Evolutionary conservation across 352 stramenopile species (phyloP).

Genomic region (Phytophthora rubi): DNA sequence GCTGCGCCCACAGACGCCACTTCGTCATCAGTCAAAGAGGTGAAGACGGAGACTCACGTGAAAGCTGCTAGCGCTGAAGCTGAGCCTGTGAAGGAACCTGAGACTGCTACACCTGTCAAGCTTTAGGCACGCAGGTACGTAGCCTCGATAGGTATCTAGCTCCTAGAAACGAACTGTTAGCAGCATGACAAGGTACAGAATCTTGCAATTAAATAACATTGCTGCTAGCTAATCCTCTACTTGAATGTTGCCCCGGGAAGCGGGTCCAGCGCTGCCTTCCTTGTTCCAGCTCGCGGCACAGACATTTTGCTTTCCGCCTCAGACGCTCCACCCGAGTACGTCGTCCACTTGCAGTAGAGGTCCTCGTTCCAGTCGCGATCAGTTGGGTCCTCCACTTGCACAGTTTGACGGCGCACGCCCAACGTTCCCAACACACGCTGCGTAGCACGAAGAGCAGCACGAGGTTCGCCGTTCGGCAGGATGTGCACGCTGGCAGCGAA

Average conservation of each 20-base stretch:
- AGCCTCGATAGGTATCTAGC: slow-evolving; percentile 18
- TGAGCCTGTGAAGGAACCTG: slow-evolving; percentile 19
- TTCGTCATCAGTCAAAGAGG: slow-evolving; percentile 7
- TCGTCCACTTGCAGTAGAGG: slow-evolving; percentile 63
- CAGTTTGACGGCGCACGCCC: slow-evolving; percentile 66
- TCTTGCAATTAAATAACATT: slow-evolving; percentile 36
- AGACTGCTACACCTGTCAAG: slow-evolving; percentile 17
- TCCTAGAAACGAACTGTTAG: slow-evolving; percentile 16
- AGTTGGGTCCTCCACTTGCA: slow-evolving; percentile 69
- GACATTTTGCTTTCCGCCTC: slow-evolving; percentile 75
- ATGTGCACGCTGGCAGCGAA: slow-evolving; percentile 94
- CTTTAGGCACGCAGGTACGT: slow-evolving; percentile 16
- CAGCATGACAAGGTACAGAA: slow-evolving; percentile 27
- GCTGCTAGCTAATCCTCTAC: slow-evolving; percentile 28
- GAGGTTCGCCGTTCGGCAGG: slow-evolving; percentile 61
- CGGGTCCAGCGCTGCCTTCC: slow-evolving; percentile 39
- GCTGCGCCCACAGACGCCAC: slow-evolving; percentile 8
- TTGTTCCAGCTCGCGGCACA: slow-evolving; percentile 65
- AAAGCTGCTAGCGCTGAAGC: slow-evolving; percentile 12
- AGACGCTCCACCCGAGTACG: slow-evolving; percentile 40
- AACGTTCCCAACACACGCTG: slow-evolving; percentile 60
- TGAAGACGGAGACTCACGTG: slow-evolving; percentile 7
- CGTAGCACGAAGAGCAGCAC: slow-evolving; percentile 55
- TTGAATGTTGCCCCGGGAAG: slow-evolving; percentile 33
- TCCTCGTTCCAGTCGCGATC: slow-evolving; percentile 71